Evolutionary conservation across 768 basidiomycete species (phyloP), one percentile per base, ranked within the genome.

Genomic region (Lyophyllum decastes): DNA sequence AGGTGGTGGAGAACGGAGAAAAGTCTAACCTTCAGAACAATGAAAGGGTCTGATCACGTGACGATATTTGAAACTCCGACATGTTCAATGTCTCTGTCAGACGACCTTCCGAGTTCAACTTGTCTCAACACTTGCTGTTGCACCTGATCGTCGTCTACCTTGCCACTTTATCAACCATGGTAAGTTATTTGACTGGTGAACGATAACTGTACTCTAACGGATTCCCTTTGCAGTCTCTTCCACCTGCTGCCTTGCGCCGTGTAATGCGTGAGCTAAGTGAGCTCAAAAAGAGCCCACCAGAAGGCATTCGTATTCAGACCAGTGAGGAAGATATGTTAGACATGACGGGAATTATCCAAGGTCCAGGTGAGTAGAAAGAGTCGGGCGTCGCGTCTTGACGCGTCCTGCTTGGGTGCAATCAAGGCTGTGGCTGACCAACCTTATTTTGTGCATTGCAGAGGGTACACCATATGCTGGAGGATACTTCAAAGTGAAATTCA

Each of bases 291-390:
- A 87, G 78, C 60, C 95, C 95, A 34, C 91, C 90, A 12, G 95
- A 97, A 67, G 95, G 94, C n/a, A 93, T 97, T 68, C 87, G 95
- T 64, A 81, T 97, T 26, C 83, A 88, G 54, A 85, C 89, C 2
- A 89, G 79, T 59, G 95, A 97, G 51, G 92, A 95, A 67, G 92
- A 96, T 67, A 87, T 96, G 76, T 75, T 94, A 21, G 89, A 93
- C 68, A 81, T 98, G 40, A 89, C 86, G 1, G 95, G 94, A 1
- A 86, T 94, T 52, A 92, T 98, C 17, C 83, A 93, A 67, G 95
- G 95, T 0, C 95, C 95, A 60, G 92, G 94, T 95, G 61, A 68
- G 89, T 73, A 2, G 43, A 45, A 25, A 48, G 35, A 52, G 27
- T 44, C 44, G 21, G 19, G 5, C 24, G 38, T 55, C 65, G 59